Evolutionary conservation across 192 early-diverging fungal genomes (phyloP), one percentile per base, ranked within the genome.

Genomic region (Backusella macrospora): DNA sequence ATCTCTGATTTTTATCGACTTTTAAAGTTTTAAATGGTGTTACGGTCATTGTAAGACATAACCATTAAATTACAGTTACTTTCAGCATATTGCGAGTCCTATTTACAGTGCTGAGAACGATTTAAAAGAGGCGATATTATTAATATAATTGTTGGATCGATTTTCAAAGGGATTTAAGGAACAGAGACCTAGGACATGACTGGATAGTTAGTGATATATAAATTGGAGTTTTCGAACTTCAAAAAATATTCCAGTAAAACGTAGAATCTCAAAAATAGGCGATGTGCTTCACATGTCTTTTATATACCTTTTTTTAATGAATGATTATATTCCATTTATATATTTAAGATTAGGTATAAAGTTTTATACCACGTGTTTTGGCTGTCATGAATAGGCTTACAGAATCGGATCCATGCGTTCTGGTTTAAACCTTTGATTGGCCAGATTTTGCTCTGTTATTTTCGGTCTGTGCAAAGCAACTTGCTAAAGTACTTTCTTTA

Each of bases 381-480:
- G 21, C 52, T 59, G 52, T 59, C 52, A 59, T 59, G 52, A 59
- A 59, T 59, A 6, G 21, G 10, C 52, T 26, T 59, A 7, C 52
- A 59, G 52, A 23, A 59, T 26, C 26, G 3, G 52, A 23, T 59
- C 65, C 65, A 66, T 66, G 65, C 65, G 65, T 21, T 40, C 4
- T 23, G 21, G n/a, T 66, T 21, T 66, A 13, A 0, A 21, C 38
- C 39, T 66, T 43, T 66, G 65, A 66, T 66, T 66, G 65, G 65
- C 14, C 18, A 44, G 16, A 18, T 9, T 66, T 12, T 43, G 18
- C 38, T 10, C 37, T 39, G n/a, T 43, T 42, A n/a, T 66, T 43
- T 66, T 10, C 21, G 38, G 65, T 40, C 40, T 66, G 65, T 66
- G 40, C 18, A 21, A 21, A n/a, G 40, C 16, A 43, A n/a, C 10